Base-by-base conservation (phyloP, 108 stramenopile genomes). In the Tribonema minus region DNA sequence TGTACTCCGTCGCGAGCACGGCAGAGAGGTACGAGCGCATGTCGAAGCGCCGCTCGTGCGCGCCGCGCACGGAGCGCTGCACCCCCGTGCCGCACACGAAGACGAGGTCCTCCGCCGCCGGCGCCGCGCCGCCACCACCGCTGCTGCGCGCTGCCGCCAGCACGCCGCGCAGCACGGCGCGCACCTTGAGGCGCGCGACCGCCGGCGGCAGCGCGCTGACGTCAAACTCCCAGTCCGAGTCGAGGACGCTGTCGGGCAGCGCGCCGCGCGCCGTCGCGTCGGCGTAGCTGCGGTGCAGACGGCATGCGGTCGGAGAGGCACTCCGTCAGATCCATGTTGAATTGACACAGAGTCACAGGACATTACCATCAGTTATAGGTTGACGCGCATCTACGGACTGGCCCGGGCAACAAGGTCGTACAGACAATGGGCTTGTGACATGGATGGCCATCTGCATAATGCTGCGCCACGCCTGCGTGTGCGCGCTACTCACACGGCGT, bases 1-100 rank as follows among this genome's bases (percentile, higher is more conserved):
- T 30, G 36, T 38, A 78, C 29, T 39, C 68, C 27, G 59, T 61
- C 46, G 64, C 20, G 0, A 78, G 60, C 40, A 37, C 64, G 4
- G 64, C 77, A 15, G 30, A 38, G 2, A 78, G 9, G 15, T 68
- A 34, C 39, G 25, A 27, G 5, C 77, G 36, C 9, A 78, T 39
- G 32, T 59, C 36, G 68, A 68, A 78, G 1, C 39, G 64, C 30
- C 0, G 54, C 54, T 0, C 31, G 27, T 1, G 9, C 67, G 3
- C 23, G 0, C 28, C 28, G 23, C 7, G 70, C 9, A 12, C 46
- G 46, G 26, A 26, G 29, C 20, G 70, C 70, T 3, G 3, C 70
- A 27, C n/a, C 46, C 75, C 75, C 58, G 66, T 76, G 5, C 76
- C 76, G 36, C 66, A 60, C 3, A 78, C 67, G 68, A 78, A 78